phyloP scores from a whole-genome alignment of 495 filamentous ascomycete species.

The Aspergillus baeticus region DNA sequence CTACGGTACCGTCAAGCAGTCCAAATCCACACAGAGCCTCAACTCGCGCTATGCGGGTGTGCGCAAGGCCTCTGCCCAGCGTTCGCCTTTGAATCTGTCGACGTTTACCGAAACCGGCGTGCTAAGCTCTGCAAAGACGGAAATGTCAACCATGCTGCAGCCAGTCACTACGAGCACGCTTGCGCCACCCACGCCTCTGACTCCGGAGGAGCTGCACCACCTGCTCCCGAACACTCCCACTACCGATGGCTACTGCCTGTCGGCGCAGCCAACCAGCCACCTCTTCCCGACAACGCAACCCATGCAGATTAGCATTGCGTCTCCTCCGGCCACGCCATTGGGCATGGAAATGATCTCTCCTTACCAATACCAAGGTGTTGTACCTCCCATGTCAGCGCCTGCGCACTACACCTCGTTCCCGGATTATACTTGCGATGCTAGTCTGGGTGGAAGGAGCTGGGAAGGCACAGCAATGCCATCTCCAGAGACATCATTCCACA shows the following conservation, averaged over 20 bases:
- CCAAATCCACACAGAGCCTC: constrained; percentile 51
- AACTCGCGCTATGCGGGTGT: constrained; percentile 52
- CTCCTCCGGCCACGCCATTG: constrained; percentile 46
- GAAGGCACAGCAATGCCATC: constrained; percentile 42
- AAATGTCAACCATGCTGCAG: constrained; percentile 36
- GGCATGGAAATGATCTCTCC: constrained; percentile 38
- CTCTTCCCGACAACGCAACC: constrained; percentile 44
- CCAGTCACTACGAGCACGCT: constrained; percentile 38
- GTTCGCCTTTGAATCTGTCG: constrained; percentile 53
- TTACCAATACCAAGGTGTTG: constrained; percentile 38
- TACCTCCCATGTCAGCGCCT: constrained; percentile 47
- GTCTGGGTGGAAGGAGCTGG: constrained; percentile 42
- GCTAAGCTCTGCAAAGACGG: constrained; percentile 38
- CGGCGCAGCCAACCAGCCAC: constrained; percentile 36
- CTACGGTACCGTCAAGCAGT: constrained; percentile 48
- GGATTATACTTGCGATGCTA: constrained; percentile 34
- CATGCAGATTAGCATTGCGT: constrained; percentile 48
- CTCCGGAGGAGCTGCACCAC: constrained; percentile 44
- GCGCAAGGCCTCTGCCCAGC: constrained; percentile 49
- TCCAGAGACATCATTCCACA: constrained; percentile 35
- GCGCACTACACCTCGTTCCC: constrained; percentile 43
- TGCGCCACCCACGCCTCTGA: constrained; percentile 49
- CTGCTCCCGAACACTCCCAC: constrained; percentile 40
- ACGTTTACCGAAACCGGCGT: constrained; percentile 47
- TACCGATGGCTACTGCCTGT: constrained; percentile 41